Conservation (phyloP, 768 basidiomycete species). For the Calvatia gigantea region DNA sequence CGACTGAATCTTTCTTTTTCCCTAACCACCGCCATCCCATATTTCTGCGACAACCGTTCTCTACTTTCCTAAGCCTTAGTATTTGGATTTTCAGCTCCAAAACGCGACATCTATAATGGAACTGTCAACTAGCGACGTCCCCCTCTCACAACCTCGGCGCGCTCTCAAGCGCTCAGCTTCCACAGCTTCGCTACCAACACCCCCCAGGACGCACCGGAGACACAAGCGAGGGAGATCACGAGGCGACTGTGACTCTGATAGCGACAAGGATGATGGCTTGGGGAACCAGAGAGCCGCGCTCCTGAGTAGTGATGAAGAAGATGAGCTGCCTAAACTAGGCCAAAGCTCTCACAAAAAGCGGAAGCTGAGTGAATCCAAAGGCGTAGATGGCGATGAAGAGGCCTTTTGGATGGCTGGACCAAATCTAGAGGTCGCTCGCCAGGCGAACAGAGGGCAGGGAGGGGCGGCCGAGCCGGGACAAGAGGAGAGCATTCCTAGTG, state of each 20-base stretch:
- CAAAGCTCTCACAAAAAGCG: constrained; percentile 35
- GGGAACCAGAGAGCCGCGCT: not conserved
- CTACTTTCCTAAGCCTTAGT: not conserved
- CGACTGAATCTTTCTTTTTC: not conserved
- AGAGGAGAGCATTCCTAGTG: constrained; percentile 9
- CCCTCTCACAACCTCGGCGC: constrained; percentile 28
- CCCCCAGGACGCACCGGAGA: constrained; percentile 56
- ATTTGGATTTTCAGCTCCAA: not conserved
- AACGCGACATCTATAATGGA: constrained; percentile 7
- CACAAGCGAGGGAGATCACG: constrained; percentile 40
- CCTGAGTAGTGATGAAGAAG: constrained; percentile 33
- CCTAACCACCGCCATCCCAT: constrained; percentile 3
- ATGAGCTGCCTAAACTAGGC: constrained; percentile 14
- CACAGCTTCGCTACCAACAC: constrained; percentile 62
- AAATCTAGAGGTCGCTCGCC: constrained; percentile 18
- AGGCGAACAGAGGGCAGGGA: constrained; percentile 14
- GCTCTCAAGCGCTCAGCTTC: constrained; percentile 64
- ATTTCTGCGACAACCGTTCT: not conserved
- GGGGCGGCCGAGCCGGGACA: constrained; percentile 12
- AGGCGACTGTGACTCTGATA: constrained; percentile 43
- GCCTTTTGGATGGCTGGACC: constrained; percentile 45
- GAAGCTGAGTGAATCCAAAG: constrained; percentile 28
- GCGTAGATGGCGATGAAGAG: constrained; percentile 41
- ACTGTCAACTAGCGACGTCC: constrained; percentile 10
- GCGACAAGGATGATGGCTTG: constrained; percentile 30